Percentiles rank a stretch among this genome's conserved stretches.
Conservation (phyloP, 2,329 filamentous ascomycete genomes). For the Emmonsiellopsis sp. region DNA sequence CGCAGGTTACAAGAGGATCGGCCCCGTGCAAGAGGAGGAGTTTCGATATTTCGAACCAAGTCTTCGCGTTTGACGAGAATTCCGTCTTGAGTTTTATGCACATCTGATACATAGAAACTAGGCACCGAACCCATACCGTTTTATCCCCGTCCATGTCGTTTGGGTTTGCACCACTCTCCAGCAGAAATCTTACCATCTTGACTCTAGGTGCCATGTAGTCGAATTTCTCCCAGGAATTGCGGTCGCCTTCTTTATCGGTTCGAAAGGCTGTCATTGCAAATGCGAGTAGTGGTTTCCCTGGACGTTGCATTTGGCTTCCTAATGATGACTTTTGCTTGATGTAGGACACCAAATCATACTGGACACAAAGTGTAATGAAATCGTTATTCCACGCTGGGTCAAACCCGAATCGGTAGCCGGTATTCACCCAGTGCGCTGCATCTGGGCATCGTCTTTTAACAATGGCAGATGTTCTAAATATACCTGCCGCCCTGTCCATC, state of each 20-base stretch:
- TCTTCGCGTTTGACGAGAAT: not conserved
- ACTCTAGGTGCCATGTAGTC: not conserved
- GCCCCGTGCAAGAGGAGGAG: not conserved
- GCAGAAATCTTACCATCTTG: not conserved
- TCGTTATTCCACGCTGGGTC: not conserved
- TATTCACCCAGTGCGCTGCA: not conserved
- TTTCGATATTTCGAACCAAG: not conserved
- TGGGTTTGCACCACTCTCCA: not conserved
- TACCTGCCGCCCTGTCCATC: not conserved
- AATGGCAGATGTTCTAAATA: not conserved
- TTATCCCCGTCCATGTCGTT: not conserved
- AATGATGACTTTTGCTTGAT: not conserved
- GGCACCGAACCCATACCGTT: not conserved
- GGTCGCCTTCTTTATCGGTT: not conserved
- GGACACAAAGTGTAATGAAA: not conserved
- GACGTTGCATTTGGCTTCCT: not conserved
- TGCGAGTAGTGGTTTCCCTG: not conserved
- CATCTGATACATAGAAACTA: not conserved
- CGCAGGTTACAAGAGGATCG: not conserved
- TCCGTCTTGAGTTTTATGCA: not conserved
- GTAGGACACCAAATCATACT: not conserved
- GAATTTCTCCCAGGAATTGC: not conserved
- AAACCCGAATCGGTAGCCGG: not conserved
- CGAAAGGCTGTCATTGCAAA: not conserved
- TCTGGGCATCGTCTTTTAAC: not conserved